Conservation (phyloP, 1,139 yeast genomes). For the Zygosaccharomyces pseudobailii region DNA sequence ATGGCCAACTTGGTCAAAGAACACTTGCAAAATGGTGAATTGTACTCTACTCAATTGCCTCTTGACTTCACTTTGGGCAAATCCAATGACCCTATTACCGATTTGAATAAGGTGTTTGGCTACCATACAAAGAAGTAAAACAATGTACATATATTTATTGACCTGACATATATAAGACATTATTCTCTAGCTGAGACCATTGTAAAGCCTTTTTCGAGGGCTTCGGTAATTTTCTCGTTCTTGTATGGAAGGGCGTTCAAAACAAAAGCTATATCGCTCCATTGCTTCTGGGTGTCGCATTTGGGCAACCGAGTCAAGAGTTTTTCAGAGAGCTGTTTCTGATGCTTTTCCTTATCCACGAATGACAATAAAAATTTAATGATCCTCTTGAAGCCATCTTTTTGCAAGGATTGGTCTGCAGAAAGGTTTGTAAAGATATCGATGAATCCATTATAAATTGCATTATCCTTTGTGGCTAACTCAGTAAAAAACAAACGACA, state of each 20-base stretch:
- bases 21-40: slow-evolving; percentile 57
- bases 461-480: slow-evolving; percentile 92
- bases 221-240: slow-evolving; percentile 54
- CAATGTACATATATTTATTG: background rate
- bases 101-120: slow-evolving; percentile 62
- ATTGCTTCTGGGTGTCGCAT: slow-evolving; percentile 60
- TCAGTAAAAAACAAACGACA: slow-evolving; percentile 89
- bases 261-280: slow-evolving; percentile 84
- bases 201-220: slow-evolving; percentile 67
- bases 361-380: slow-evolving; percentile 77
- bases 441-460: slow-evolving; percentile 92
- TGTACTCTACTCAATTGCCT: slow-evolving; percentile 62
- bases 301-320: slow-evolving; percentile 60
- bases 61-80: slow-evolving; percentile 63
- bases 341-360: slow-evolving; percentile 87
- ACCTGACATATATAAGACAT: background rate
- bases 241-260: slow-evolving; percentile 67
- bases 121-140: slow-evolving; percentile 30
- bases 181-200: slow-evolving; percentile 41
- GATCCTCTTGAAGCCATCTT: slow-evolving; percentile 71
- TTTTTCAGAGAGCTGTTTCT: slow-evolving; percentile 79
- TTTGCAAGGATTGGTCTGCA: slow-evolving; percentile 54
- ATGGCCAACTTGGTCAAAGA: slow-evolving; percentile 76
- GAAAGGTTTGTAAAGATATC: slow-evolving; percentile 91
- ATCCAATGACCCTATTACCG: slow-evolving; percentile 52